A percentile compares a stretch with the other conserved stretches of the same genome.
These are phyloP conservation scores for Firmiana major DNA, from an alignment of 345 rosid species.

Conservation along the genomic window DNA sequence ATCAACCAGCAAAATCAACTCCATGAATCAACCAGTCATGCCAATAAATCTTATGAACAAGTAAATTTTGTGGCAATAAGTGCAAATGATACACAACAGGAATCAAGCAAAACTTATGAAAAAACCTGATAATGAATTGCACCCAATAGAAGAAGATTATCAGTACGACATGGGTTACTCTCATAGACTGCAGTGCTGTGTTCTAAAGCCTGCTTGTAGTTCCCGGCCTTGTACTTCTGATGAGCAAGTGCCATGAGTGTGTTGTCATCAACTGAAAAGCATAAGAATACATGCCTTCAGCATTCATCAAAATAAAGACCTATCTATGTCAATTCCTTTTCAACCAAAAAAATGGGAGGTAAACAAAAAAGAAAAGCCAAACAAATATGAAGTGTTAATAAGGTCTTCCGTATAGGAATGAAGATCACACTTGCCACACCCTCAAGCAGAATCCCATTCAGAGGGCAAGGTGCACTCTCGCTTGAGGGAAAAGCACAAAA, in stretches of 20 bases:
- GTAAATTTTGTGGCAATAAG: background rate
- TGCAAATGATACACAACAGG: background rate
- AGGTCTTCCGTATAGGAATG: background rate
- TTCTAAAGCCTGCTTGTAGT: slow-evolving; percentile 75
- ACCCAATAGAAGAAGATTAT: slow-evolving; percentile 91
- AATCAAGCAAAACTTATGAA: background rate
- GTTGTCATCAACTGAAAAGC: slow-evolving; percentile 62
- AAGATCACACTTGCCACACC: background rate
- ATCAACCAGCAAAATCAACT: background rate
- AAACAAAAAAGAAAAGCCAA: background rate
- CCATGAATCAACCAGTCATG: background rate
- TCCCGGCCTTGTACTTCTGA: slow-evolving; percentile 82
- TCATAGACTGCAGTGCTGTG: slow-evolving; percentile 76
- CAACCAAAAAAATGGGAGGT: background rate
- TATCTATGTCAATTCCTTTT: background rate
- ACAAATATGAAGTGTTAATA: background rate
- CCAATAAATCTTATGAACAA: background rate
- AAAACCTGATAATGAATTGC: slow-evolving; percentile 91
- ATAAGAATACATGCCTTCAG: background rate
- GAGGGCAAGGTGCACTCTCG: background rate
- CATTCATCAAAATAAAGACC: background rate
- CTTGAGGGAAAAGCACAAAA: background rate
- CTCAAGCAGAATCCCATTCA: background rate
- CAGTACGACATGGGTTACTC: slow-evolving; percentile 70
- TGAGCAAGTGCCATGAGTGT: slow-evolving; percentile 68